These are phyloP conservation scores for Chalciporus piperatus DNA, from an alignment of 768 basidiomycete genomes.

Conservation along the genomic window DNA sequence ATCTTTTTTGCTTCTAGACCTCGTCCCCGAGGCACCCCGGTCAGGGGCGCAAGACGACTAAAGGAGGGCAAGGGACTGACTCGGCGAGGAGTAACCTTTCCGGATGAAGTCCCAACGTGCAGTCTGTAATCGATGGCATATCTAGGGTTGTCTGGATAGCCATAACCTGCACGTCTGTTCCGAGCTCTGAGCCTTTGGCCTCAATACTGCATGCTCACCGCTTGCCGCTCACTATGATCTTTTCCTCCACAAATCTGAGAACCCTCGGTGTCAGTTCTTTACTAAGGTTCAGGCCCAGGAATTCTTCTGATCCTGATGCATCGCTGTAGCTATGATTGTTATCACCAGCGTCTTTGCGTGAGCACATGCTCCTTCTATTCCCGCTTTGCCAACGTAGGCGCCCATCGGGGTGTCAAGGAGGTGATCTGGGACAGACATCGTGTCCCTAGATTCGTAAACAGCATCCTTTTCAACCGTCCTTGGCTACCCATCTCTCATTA, in stretches of 20 bases:
- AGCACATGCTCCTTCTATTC: conserved; percentile 5
- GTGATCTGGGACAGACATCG: not conserved
- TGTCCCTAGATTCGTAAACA: conserved; percentile 19
- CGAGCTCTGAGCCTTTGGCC: too few relatives aligned
- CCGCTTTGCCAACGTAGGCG: conserved; percentile 8
- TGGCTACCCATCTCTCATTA: not conserved
- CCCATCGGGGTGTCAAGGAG: not conserved
- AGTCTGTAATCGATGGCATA: too few relatives aligned
- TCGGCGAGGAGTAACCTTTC: not conserved
- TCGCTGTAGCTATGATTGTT: conserved; percentile 4
- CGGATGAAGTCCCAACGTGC: too few relatives aligned
- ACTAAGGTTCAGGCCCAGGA: not conserved
- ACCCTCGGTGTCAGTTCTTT: not conserved
- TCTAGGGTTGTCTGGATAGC: too few relatives aligned
- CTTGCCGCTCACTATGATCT: not conserved
- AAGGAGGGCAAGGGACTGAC: not conserved
- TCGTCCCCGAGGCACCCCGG: too few relatives aligned
- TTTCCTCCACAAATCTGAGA: not conserved
- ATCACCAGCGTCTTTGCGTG: conserved; percentile 15
- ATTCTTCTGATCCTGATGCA: not conserved
- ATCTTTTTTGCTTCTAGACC: not conserved
- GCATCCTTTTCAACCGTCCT: not conserved
- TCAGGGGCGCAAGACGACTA: not conserved
- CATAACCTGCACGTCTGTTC: too few relatives aligned
- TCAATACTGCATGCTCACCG: too few relatives aligned